These are phyloP conservation scores for Hondaea fermentalgiana DNA, from an alignment of 108 stramenopile genomes.

Conservation along the genomic window DNA sequence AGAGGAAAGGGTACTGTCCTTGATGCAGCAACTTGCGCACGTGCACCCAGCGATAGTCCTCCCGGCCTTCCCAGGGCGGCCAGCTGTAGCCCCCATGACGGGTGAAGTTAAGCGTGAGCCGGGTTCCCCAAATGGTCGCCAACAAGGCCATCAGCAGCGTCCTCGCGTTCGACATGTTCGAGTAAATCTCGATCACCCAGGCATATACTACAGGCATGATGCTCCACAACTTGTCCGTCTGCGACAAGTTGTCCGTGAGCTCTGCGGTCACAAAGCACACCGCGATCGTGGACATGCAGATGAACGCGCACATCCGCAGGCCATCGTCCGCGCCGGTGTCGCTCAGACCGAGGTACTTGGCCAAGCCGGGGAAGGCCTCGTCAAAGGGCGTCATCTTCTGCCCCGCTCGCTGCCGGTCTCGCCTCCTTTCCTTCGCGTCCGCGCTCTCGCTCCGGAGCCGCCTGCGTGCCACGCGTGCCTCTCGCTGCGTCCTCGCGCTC, in stretches of 20 bases:
- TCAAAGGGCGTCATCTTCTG: too few species aligned
- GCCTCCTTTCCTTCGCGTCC: too few species aligned
- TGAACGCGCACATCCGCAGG: background rate
- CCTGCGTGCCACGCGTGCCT: too few species aligned
- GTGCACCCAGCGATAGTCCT: constrained; percentile 68
- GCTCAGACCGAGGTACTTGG: background rate
- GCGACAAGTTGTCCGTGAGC: background rate
- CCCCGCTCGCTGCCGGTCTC: too few species aligned
- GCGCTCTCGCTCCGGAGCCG: too few species aligned
- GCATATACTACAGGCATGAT: background rate
- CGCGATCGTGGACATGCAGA: background rate
- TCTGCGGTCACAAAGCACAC: background rate
- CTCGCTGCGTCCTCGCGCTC: too few species aligned
- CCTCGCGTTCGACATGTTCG: background rate
- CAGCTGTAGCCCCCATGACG: constrained; percentile 63
- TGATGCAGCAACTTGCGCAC: constrained; percentile 39
- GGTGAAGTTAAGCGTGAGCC: constrained; percentile 64
- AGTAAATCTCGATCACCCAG: background rate
- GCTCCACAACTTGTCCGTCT: background rate
- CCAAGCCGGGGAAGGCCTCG: too few species aligned
- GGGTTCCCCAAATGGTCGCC: constrained; percentile 57
- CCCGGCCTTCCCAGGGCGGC: constrained; percentile 54
- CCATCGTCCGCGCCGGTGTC: background rate
- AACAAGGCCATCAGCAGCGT: constrained; percentile 54
- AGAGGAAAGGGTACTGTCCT: constrained; percentile 40